Evolutionary conservation across 2,329 filamentous ascomycete species (phyloP), one percentile per base, ranked within the genome.

Genomic region (Sporothrix pseudoabietina): DNA sequence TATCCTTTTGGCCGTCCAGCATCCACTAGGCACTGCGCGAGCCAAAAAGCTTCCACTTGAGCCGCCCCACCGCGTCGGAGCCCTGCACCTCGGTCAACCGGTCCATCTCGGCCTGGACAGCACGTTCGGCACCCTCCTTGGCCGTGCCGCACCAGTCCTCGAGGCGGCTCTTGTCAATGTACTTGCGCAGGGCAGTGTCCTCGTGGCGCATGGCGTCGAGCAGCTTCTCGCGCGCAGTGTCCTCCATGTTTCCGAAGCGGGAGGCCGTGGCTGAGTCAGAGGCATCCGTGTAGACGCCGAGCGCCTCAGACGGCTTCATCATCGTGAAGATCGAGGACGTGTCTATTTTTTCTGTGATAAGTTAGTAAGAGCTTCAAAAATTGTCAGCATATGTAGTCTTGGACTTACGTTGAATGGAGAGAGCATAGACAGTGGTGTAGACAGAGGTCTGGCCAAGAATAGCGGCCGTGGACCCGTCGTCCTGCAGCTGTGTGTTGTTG

Each of bases 401-500:
- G 14, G 3, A 30, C 85, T 87, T 86, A 94, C 92, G 87, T 76
- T 88, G 86, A 75, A 87, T 86, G 76, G 90, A 85, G 77, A 92
- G 88, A 68, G 88, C 85, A 74, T 85, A 87, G 71, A 94, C 84
- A 65, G 93, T 91, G 77, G 84, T 85, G 79, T 90, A 94, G 5
- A 94, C 84, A 39, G 90, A 85, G 4, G 94, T 97, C 73, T 86
- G 82, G 44, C 84, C 84, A 35, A 97, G 82, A 22, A 88, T 84
- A 39, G 87, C 85, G 71, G 90, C 84, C 39, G 94, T 87, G 75
- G 92, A 87, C 3, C 84, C 82, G 78, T 97, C 94, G 73, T 89
- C 89, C 79, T 92, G 91, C 74, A 91, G 85, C 66, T 91, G 89
- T 0, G 92, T 95, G 76, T 93, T 89, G 79, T 96, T 95, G 79